These are phyloP conservation scores for Ajuga chamaepitys DNA, from an alignment of 257 asterid genomes.

Conservation along the genomic window DNA sequence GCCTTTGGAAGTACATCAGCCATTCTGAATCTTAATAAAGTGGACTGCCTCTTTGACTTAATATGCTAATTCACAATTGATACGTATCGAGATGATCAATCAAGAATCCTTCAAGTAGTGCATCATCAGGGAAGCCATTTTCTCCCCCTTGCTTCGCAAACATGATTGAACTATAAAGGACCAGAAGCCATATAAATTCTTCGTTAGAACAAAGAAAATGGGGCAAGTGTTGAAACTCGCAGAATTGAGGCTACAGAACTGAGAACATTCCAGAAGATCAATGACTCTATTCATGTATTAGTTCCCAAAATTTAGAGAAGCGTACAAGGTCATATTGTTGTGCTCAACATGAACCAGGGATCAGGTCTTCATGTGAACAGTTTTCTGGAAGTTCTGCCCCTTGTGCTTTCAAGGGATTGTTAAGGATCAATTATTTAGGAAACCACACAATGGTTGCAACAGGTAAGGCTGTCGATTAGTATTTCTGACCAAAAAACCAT, in stretches of 20 bases:
- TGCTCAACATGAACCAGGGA: not conserved
- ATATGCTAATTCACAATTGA: slow-evolving; percentile 18
- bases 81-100: not conserved
- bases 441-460: not conserved
- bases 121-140: not conserved
- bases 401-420: not conserved
- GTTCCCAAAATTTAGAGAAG: not conserved
- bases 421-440: not conserved
- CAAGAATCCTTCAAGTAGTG: slow-evolving; percentile 5
- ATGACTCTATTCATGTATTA: not conserved
- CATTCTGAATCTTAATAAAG: slow-evolving; percentile 36
- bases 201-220: not conserved
- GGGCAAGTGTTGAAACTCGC: not conserved
- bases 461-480: not conserved
- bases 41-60: slow-evolving; percentile 24
- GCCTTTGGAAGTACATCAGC: slow-evolving; percentile 57
- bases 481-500: not conserved
- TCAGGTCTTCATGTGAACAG: not conserved
- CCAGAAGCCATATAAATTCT: not conserved
- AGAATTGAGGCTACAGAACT: not conserved
- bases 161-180: slow-evolving; percentile 7
- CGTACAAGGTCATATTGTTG: not conserved
- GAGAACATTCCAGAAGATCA: not conserved
- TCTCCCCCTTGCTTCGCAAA: slow-evolving; percentile 8
- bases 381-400: not conserved